phyloP scores from a whole-genome alignment of 2,329 filamentous ascomycete species.

The Acephala macrosclerotiorum region DNA sequence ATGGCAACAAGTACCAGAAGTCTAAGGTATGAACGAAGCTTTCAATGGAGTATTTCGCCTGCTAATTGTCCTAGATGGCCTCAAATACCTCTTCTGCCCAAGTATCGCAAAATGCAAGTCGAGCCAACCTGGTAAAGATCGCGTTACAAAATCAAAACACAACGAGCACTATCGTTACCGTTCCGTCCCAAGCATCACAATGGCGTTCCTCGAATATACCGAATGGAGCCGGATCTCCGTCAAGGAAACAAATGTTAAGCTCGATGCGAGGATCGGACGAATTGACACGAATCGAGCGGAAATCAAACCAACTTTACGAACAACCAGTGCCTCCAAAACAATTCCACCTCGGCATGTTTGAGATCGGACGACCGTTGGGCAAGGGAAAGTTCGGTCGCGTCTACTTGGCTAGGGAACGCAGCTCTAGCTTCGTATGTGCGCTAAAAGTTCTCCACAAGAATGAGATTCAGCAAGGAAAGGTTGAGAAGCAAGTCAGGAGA shows the following conservation, averaged over 20 bases:
- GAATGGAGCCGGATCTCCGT: slow-evolving; percentile 57
- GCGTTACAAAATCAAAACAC: slow-evolving; percentile 80
- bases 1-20: slow-evolving; percentile 70
- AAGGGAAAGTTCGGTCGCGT: slow-evolving; percentile 80
- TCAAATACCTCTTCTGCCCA: slow-evolving; percentile 45
- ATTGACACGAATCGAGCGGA: slow-evolving; percentile 55
- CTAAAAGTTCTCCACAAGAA: slow-evolving; percentile 78
- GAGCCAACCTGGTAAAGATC: slow-evolving; percentile 86
- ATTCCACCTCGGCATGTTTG: slow-evolving; percentile 79
- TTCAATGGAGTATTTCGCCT: slow-evolving; percentile 46
- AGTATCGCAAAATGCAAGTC: slow-evolving; percentile 61
- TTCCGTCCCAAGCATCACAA: slow-evolving; percentile 72
- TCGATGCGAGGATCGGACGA: slow-evolving; percentile 57
- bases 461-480: slow-evolving; percentile 69
- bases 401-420: slow-evolving; percentile 73
- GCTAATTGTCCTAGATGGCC: slow-evolving; percentile 30
- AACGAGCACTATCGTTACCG: slow-evolving; percentile 71
- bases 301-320: slow-evolving; percentile 60
- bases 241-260: slow-evolving; percentile 57
- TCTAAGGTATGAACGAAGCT: slow-evolving; percentile 67
- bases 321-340: slow-evolving; percentile 65
- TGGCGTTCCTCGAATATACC: slow-evolving; percentile 51
- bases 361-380: slow-evolving; percentile 75
- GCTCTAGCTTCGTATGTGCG: slow-evolving; percentile 74
- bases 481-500: slow-evolving; percentile 76